Conservation (phyloP, 768 basidiomycete genomes). For the Boletus fagicola region DNA sequence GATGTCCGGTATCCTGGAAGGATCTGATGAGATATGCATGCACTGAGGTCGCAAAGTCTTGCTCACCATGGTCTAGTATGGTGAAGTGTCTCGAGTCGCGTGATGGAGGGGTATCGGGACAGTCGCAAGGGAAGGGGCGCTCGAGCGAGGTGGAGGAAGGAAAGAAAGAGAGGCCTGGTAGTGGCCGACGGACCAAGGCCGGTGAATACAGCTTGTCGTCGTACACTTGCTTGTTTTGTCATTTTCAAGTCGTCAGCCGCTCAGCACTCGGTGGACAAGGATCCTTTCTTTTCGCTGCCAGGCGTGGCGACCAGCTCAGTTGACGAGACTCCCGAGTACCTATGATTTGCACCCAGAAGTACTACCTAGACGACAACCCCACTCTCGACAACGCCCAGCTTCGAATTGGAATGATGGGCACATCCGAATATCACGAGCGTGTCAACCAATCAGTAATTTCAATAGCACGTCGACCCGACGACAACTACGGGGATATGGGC, state of each 20-base stretch:
- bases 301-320: not conserved
- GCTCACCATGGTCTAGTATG: constrained; percentile 22
- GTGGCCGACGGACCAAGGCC: constrained; percentile 14
- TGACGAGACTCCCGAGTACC: not conserved
- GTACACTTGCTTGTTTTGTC: constrained; percentile 30
- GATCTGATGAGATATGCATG: constrained; percentile 9
- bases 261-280: constrained; percentile 2
- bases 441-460: not conserved
- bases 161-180: not conserved
- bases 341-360: not conserved
- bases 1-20: constrained; percentile 58
- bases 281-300: not conserved
- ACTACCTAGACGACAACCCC: not conserved
- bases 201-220: constrained; percentile 8
- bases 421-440: not conserved
- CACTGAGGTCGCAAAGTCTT: not conserved
- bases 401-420: not conserved
- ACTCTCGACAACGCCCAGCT: not conserved
- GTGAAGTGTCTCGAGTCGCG: constrained; percentile 11
- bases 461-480: constrained; percentile 1
- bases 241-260: constrained; percentile 30
- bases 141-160: constrained; percentile 7
- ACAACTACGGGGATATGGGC: not conserved
- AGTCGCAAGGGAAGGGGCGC: not conserved
- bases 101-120: constrained; percentile 12